Conservation (phyloP, 1,139 yeast species). For the Ogataea hybrid region DNA sequence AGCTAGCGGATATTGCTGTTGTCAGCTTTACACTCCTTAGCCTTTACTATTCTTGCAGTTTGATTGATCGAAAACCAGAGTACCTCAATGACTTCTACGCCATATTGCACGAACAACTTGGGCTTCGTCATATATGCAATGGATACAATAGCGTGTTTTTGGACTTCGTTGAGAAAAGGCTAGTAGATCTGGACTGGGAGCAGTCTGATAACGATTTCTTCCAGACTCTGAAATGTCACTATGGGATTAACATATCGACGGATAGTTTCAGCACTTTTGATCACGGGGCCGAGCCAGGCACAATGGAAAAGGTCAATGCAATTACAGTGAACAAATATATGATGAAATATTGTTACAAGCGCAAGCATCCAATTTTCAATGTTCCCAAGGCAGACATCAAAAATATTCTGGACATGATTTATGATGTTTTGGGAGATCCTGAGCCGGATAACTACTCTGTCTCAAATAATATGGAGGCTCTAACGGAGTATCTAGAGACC, state of each 20-base stretch:
- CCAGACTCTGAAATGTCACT: conserved; percentile 77
- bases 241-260: conserved; percentile 61
- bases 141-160: conserved; percentile 62
- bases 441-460: conserved; percentile 37
- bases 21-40: conserved; percentile 41
- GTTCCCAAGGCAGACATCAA: conserved; percentile 70
- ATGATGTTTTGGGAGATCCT: conserved; percentile 73
- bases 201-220: conserved; percentile 60
- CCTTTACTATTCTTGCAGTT: conserved; percentile 33
- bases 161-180: conserved; percentile 52
- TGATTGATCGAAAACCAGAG: conserved; percentile 21
- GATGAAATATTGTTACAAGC: conserved; percentile 55
- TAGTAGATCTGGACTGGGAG: conserved; percentile 44
- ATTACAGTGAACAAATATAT: conserved; percentile 57
- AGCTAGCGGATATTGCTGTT: conserved; percentile 52
- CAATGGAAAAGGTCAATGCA: conserved; percentile 51
- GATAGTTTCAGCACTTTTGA: conserved; percentile 63
- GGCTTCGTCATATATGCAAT: conserved; percentile 67
- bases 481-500: conserved; percentile 53
- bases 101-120: conserved; percentile 70
- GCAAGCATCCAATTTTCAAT: conserved; percentile 56
- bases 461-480: conserved; percentile 40
- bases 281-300: conserved; percentile 53
- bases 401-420: conserved; percentile 65
- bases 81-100: conserved; percentile 47